Percentiles rank a stretch among this genome's conserved stretches.
Evolutionary conservation across 73 alveolate genomes (phyloP).

Genomic region (Uronychia binucleata): DNA sequence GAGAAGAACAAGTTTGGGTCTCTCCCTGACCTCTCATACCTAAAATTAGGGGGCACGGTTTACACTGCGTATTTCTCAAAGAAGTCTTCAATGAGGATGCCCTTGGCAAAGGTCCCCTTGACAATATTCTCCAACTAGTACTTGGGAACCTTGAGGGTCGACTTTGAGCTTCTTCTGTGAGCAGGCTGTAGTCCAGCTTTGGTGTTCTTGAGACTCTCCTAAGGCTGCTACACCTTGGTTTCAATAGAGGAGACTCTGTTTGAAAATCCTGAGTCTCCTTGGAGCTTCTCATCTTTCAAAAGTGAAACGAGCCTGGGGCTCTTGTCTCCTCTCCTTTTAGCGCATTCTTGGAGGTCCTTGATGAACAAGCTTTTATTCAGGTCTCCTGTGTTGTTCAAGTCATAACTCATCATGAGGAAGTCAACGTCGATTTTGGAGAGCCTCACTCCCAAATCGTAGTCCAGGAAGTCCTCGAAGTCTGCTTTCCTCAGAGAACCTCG

Average conservation of each 20-base stretch:
- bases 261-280: too few species aligned
- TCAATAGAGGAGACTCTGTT: not conserved
- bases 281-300: not conserved
- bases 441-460: not conserved
- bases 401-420: not conserved
- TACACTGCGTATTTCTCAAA: not conserved
- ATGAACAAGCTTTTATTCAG: not conserved
- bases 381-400: not conserved
- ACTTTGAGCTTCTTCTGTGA: not conserved
- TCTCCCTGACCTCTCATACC: not conserved
- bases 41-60: not conserved
- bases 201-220: not conserved
- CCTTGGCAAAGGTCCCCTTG: not conserved
- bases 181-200: not conserved
- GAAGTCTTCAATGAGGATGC: not conserved
- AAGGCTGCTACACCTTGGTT: not conserved
- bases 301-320: not conserved
- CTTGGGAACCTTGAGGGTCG: not conserved
- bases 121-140: not conserved
- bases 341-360: not conserved
- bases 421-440: not conserved
- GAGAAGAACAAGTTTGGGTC: not conserved
- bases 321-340: not conserved
- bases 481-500: not conserved
- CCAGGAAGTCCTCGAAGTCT: not conserved